phyloP scores from a whole-genome alignment of 2,329 filamentous ascomycete species.

The Leptographium lundbergii region DNA sequence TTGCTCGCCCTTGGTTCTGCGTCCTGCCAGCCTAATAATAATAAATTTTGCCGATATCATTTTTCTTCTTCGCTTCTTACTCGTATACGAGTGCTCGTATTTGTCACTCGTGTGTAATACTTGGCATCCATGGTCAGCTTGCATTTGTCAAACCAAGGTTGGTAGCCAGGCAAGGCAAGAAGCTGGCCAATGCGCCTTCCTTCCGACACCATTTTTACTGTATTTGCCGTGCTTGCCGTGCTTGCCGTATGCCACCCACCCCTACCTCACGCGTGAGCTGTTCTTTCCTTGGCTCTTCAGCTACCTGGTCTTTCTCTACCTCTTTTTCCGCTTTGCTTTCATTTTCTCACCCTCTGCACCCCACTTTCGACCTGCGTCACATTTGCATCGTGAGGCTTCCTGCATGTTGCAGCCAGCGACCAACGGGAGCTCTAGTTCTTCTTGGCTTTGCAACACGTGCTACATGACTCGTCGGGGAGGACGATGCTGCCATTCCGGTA shows the following conservation, averaged over 20 bases:
- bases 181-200: neutral
- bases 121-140: neutral
- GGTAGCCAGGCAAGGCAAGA: neutral
- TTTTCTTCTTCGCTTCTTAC: too few relatives aligned
- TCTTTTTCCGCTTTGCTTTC: neutral
- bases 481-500: too few relatives aligned
- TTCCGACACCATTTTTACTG: neutral
- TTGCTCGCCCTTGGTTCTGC: neutral
- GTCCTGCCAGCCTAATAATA: neutral
- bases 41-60: too few relatives aligned
- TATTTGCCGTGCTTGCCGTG: neutral
- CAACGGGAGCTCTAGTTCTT: neutral
- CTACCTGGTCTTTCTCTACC: neutral
- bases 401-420: neutral
- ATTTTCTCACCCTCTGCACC: neutral
- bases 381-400: neutral
- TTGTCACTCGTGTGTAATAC: neutral
- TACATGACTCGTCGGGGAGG: too few relatives aligned
- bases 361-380: neutral
- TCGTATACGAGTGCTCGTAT: neutral
- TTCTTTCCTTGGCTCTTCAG: neutral
- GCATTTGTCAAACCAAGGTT: neutral
- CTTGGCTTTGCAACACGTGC: too few relatives aligned
- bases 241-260: neutral
- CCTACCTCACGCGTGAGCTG: neutral